Evolutionary conservation across 352 stramenopile species (phyloP).

Genomic region (Aphanomyces stellatus): DNA sequence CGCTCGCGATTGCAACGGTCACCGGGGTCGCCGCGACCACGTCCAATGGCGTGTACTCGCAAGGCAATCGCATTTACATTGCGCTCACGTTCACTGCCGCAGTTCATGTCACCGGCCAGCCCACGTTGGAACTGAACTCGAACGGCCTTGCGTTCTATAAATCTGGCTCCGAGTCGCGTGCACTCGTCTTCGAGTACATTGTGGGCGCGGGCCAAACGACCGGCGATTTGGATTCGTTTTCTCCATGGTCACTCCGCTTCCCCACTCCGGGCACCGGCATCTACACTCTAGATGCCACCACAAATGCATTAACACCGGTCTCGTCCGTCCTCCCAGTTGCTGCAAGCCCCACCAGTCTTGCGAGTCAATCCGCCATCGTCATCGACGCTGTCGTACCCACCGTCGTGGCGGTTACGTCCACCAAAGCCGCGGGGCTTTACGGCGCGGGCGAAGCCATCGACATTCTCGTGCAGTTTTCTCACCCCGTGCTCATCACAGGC

Average conservation of each 20-base stretch:
- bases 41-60: constrained; percentile 41
- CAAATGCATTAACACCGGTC: constrained; percentile 1
- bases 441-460: constrained; percentile 62
- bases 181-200: constrained; percentile 59
- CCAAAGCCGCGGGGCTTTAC: constrained; percentile 32
- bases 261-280: constrained; percentile 20
- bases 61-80: constrained; percentile 51
- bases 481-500: constrained; percentile 39
- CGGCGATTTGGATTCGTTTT: constrained; percentile 44
- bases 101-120: constrained; percentile 42
- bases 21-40: constrained; percentile 35
- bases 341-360: constrained; percentile 27
- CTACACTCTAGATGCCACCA: constrained; percentile 1
- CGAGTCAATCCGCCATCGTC: constrained; percentile 24
- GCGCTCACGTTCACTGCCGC: constrained; percentile 38
- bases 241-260: constrained; percentile 28
- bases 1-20: constrained; percentile 29
- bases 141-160: constrained; percentile 42
- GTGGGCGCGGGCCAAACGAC: constrained; percentile 36
- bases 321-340: constrained; percentile 27
- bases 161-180: constrained; percentile 34
- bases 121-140: constrained; percentile 60
- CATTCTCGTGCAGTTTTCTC: constrained; percentile 53
- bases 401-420: constrained; percentile 40
- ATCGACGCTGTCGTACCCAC: constrained; percentile 34